Evolutionary conservation across 768 basidiomycete genomes (phyloP), one percentile per base, ranked within the genome.

Genomic region (Russula foetens): DNA sequence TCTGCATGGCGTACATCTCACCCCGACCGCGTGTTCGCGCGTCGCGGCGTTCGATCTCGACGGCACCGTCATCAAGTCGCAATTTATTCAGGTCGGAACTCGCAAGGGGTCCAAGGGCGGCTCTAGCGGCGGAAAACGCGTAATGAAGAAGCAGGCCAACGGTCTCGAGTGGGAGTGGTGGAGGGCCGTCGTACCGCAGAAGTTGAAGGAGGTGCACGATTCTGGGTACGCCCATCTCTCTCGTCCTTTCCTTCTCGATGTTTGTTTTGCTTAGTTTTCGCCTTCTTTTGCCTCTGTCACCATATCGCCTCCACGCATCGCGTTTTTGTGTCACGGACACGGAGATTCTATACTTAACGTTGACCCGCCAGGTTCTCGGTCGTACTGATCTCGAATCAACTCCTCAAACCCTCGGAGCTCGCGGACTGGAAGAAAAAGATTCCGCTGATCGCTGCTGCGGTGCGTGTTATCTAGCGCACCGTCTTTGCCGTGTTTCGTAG

Each of bases 1-100:
- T 56, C 67, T 75, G 9, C 73, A 76, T 58, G 77, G 73, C 35
- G 55, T 69, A 28, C 70, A 75, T 68, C 63, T 71, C 7, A 64
- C 69, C 0, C 85, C 84, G 0, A 68, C 71, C 14, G 72, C 75
- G 8, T 73, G 72, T 1, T 38, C 76, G n/a, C 87, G 85, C 64
- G 81, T 92, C 33, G 88, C 90, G 11, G 80, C 84, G 14, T 89
- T 94, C 63, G 94, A 97, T 70, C 75, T 97, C 24, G 94, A 97
- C 69, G 92, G 90, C 3, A 94, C 92, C 0, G 67, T 95, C 60
- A 92, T 97, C 70, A 69, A 72, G 56, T 70, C 77, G 0, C 59
- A 63, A 38, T 73, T 71, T 17, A 73, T 31, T 2, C 63, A 49
- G 23, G 69, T 68, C 29, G 87, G 85, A 64, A n/a, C n/a, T n/a